Base-by-base conservation (phyloP, 2,329 filamentous ascomycete genomes). In the Coniochaeta sp. region DNA sequence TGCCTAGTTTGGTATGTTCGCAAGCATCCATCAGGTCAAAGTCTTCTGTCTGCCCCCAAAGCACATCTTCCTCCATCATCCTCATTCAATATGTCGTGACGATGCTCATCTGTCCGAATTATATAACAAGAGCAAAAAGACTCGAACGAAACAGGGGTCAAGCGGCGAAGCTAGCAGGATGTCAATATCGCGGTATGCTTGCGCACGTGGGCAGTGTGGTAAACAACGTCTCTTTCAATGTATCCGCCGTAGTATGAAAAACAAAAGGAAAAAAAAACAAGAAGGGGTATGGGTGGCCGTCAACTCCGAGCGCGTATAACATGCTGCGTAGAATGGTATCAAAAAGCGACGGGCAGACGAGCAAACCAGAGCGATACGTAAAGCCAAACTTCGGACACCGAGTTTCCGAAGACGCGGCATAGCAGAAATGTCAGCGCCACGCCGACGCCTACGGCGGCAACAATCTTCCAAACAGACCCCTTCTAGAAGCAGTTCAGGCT, bases 401-500 rank as follows among this genome's bases (percentile, higher is more conserved):
- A 52, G n/a, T 30, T 2, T 8, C 47, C 47, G 22, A 52, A 9
- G 2, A 36, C 22, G 26, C n/a, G 14, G 47, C 24, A 52, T 3
- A 52, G 24, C 22, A 28, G n/a, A 22, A 30, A 2, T 17, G 47
- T 24, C 47, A 52, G 47, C 47, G 22, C 47, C 47, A 52, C 22
- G 24, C 22, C 47, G 22, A 30, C 26, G 26, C 22, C 47, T 24
- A 17, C 47, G 6, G 26, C 26, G 22, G 9, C 54, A 36, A 24
- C 17, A 22, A 30, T 30, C 32, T 55, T 55, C 54, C 54, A 55
- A 36, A 40, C 34, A 26, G 26, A 40, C 34, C 36, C 55, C 55
- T 44, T 57, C 75, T 91, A 97, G 81, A 99, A 99, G 83, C 95
- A 99, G 80, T 97, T 98, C 75, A 99, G 83, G 66, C 89, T 93